These are phyloP conservation scores for Salicornia ramosissima DNA, from an alignment of 148 eudicot genomes.

Conservation along the genomic window DNA sequence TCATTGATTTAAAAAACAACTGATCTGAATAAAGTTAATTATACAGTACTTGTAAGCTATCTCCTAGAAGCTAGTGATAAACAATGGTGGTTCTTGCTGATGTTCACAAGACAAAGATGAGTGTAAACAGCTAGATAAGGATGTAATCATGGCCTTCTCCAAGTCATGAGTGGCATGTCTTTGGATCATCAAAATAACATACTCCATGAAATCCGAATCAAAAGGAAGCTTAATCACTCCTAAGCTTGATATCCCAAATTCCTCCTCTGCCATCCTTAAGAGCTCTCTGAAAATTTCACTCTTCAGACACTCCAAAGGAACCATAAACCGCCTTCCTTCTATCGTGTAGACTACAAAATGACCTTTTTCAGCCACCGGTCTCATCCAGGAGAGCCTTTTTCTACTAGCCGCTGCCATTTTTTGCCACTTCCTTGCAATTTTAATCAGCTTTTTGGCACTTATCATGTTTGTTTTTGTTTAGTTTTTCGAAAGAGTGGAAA, in stretches of 20 bases:
- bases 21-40: too few relatives aligned
- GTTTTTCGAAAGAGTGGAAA: background rate
- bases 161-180: background rate
- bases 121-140: too few relatives aligned
- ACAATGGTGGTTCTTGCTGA: too few relatives aligned
- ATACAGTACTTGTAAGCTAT: too few relatives aligned
- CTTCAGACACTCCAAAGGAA: slow-evolving; percentile 14
- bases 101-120: too few relatives aligned
- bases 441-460: slow-evolving; percentile 37
- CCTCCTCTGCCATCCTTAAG: slow-evolving; percentile 21
- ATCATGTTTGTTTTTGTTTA: slow-evolving; percentile 22
- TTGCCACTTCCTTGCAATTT: slow-evolving; percentile 38
- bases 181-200: slow-evolving; percentile 14
- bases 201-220: slow-evolving; percentile 17
- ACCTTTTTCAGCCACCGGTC: slow-evolving; percentile 10
- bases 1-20: too few relatives aligned
- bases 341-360: slow-evolving; percentile 21
- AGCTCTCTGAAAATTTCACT: slow-evolving; percentile 11
- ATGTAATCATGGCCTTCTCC: too few relatives aligned
- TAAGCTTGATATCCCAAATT: slow-evolving; percentile 7
- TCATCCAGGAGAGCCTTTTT: slow-evolving; percentile 19
- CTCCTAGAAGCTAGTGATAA: too few relatives aligned
- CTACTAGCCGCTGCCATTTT: slow-evolving; percentile 24
- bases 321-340: slow-evolving; percentile 22
- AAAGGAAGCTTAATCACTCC: slow-evolving; percentile 18